These are phyloP conservation scores for Bryopsis sp. DNA, from an alignment of 139 green algal species.

Conservation along the genomic window DNA sequence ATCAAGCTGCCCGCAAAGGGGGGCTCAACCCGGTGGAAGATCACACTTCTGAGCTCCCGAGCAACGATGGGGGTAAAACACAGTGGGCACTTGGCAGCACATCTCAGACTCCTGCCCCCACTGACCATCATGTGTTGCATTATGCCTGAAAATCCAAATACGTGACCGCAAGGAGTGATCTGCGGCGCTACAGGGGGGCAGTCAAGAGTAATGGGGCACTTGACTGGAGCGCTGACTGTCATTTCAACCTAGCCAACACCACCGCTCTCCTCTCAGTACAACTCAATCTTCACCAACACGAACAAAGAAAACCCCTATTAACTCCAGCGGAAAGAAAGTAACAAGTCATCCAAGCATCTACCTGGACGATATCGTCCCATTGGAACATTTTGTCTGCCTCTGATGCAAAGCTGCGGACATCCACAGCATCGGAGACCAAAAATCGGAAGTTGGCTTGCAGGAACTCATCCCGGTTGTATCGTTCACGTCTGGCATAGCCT, in stretches of 20 bases:
- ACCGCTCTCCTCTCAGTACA: too few relatives aligned
- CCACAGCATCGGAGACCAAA: conserved; percentile 57
- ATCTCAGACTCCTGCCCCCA: conserved; percentile 50
- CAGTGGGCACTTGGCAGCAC: conserved; percentile 48
- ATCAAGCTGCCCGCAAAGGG: not conserved
- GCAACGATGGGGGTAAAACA: conserved; percentile 56
- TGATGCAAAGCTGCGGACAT: conserved; percentile 33
- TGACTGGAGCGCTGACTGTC: conserved; percentile 29
- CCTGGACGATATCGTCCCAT: conserved; percentile 69
- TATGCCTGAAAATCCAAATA: conserved; percentile 71
- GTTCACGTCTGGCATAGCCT: too few relatives aligned
- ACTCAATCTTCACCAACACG: too few relatives aligned
- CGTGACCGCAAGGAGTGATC: conserved; percentile 81
- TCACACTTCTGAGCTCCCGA: conserved; percentile 60
- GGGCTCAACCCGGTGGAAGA: conserved; percentile 23
- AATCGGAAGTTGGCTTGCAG: conserved; percentile 78
- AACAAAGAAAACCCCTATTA: too few relatives aligned
- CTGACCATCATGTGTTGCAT: conserved; percentile 67
- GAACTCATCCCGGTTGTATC: conserved; percentile 67
- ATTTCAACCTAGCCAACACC: conserved; percentile 48
- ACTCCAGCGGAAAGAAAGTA: too few relatives aligned
- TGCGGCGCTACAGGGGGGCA: conserved; percentile 51
- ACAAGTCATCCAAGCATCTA: conserved; percentile 14
- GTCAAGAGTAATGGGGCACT: conserved; percentile 79
- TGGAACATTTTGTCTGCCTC: conserved; percentile 74